Evolutionary conservation across 2,329 filamentous ascomycete species (phyloP), one percentile per base, ranked within the genome.

Genomic region (Diaporthe aspalathi): DNA sequence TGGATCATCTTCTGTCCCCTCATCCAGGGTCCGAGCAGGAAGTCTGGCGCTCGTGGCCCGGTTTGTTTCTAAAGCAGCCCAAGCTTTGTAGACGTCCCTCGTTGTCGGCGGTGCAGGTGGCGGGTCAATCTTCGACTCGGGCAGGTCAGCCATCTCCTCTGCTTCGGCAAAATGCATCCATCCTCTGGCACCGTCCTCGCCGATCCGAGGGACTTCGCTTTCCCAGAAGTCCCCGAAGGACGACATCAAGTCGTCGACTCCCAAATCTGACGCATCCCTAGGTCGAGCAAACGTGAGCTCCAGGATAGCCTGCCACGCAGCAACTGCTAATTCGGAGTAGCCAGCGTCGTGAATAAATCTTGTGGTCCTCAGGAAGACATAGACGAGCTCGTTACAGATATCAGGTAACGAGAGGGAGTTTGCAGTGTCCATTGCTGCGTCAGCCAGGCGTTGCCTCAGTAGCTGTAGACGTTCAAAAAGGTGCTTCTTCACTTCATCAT

Each of bases 141-240:
- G 84, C 2, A 83, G 77, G 40, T 87, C 84, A 20, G 78, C 78
- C 70, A 78, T 72, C 17, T 77, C 81, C 1, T 72, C 78, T 20
- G 75, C 77, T n/a, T 79, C 76, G 17, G 83, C 80, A 74, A 85
- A 90, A n/a, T 83, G 77, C 2, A 77, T 79, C 94, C 94, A 98
- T 0, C 94, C 94, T 73, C 86, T 84, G 3, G 94, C 91, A 2
- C 84, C 85, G 0, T 81, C 77, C 75, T 98, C 95, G 12, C 95
- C 95, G 68, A 97, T 87, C 7, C 95, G 89, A 0, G 92, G 84
- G 0, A 90, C 86, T 77, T 98, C 95, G 70, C 90, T 93, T 72
- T 97, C 94, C 96, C 96, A 98, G 74, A 96, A 97, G 2, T 91
- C 86, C 60, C 88, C 84, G 73, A 97, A 93, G 0, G 78, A 77